These are phyloP conservation scores for Lepidopterella palustris DNA, from an alignment of 495 filamentous ascomycete species.

Conservation along the genomic window DNA sequence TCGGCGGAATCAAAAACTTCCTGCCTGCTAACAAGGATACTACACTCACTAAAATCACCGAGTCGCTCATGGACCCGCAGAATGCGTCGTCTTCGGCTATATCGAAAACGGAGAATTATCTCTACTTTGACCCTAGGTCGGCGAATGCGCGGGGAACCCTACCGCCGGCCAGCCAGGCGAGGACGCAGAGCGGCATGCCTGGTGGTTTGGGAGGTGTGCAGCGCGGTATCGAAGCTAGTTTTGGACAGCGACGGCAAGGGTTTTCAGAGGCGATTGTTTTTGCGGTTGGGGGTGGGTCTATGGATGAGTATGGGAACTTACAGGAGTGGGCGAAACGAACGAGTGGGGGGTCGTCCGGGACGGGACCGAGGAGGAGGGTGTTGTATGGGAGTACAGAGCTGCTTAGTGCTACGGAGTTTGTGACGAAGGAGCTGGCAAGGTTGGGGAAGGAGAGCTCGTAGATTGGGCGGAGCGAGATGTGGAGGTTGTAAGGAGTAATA, in stretches of 20 bases:
- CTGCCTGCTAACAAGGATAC: constrained; percentile 90
- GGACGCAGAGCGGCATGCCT: constrained; percentile 36
- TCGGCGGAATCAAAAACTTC: constrained; percentile 99
- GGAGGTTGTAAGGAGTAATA: no score
- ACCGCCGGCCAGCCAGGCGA: constrained; percentile 53
- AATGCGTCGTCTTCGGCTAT: constrained; percentile 85
- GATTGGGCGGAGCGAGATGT: no score
- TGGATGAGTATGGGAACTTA: constrained; percentile 98
- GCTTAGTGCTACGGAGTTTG: constrained; percentile 83
- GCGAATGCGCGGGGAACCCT: constrained; percentile 92
- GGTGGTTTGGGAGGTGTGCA: constrained; percentile 10
- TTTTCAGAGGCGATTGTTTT: constrained; percentile 96
- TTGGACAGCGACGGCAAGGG: constrained; percentile 87
- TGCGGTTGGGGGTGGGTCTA: constrained; percentile 92
- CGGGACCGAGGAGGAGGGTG: constrained; percentile 58
- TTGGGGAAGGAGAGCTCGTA: constrained; percentile 60
- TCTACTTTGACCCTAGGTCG: constrained; percentile 96
- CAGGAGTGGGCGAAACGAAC: constrained; percentile 90
- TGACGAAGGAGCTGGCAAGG: constrained; percentile 68
- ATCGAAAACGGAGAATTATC: constrained; percentile 92
- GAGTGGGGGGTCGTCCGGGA: constrained; percentile 45
- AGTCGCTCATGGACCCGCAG: constrained; percentile 96
- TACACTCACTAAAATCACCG: constrained; percentile 94
- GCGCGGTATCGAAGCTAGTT: constrained; percentile 72
- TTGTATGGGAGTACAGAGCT: constrained; percentile 96